Percentiles rank a stretch among this genome's conserved stretches.
phyloP scores from a whole-genome alignment of 257 asterid genomes.

The Hygrophila difformis region DNA sequence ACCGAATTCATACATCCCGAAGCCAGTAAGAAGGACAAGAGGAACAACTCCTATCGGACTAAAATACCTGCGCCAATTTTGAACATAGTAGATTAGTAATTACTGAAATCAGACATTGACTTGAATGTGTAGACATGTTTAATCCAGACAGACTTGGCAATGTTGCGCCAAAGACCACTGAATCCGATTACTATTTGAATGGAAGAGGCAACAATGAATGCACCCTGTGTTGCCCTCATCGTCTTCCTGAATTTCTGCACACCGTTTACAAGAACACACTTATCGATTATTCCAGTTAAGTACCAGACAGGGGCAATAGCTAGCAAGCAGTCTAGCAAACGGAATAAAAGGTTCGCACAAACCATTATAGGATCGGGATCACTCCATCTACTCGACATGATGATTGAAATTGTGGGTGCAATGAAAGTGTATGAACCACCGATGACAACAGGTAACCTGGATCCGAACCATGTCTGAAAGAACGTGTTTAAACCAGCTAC shows the following conservation, averaged over 20 bases:
- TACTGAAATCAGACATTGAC: not conserved
- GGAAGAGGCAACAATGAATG: constrained; percentile 80
- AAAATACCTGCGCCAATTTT: constrained; percentile 41
- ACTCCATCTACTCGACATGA: constrained; percentile 85
- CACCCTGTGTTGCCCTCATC: constrained; percentile 96
- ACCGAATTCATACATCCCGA: constrained; percentile 80
- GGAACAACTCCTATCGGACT: constrained; percentile 93
- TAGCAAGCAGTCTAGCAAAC: no score
- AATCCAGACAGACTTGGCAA: constrained; percentile 43
- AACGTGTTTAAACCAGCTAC: constrained; percentile 87
- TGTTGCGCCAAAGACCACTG: constrained; percentile 96
- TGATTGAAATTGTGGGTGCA: constrained; percentile 81
- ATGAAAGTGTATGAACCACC: constrained; percentile 90
- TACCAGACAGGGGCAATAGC: not conserved
- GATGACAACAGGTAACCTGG: constrained; percentile 82
- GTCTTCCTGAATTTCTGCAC: constrained; percentile 68
- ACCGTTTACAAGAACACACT: constrained; percentile 6
- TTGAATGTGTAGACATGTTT: no score
- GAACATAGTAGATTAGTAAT: constrained; percentile 11
- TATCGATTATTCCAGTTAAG: not conserved
- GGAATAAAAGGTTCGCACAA: no score
- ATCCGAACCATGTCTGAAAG: constrained; percentile 72
- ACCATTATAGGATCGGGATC: constrained; percentile 74
- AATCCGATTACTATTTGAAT: constrained; percentile 88
- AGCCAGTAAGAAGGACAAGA: constrained; percentile 78